phyloP scores from a whole-genome alignment of 1,284 basidiomycete species.

The Crucibulum parvulum region DNA sequence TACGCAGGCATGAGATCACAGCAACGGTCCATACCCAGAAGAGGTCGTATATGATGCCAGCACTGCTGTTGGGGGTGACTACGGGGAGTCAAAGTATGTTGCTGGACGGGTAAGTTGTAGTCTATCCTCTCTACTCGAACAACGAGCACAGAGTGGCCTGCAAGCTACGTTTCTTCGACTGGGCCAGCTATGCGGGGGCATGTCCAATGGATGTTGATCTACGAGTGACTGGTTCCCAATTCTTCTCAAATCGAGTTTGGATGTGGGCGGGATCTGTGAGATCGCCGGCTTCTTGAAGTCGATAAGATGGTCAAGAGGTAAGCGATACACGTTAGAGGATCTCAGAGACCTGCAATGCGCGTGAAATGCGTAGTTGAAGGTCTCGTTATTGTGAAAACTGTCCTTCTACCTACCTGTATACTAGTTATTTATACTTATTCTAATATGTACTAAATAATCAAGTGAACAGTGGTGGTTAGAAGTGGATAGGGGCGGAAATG shows the following conservation, averaged over 20 bases:
- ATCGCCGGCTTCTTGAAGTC: too few relatives aligned
- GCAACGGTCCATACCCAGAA: constrained; percentile 23
- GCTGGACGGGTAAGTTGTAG: constrained; percentile 30
- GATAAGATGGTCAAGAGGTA: too few relatives aligned
- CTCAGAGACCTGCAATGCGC: too few relatives aligned
- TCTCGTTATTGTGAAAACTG: too few relatives aligned
- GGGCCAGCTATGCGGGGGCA: constrained; percentile 21
- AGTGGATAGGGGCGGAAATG: too few relatives aligned
- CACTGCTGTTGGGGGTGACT: constrained; percentile 25
- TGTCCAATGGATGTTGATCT: constrained; percentile 20
- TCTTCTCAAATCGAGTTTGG: constrained; percentile 22
- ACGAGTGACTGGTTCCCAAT: constrained; percentile 25
- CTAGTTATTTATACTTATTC: too few relatives aligned
- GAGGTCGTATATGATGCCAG: constrained; percentile 19
- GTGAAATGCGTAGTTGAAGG: too few relatives aligned
- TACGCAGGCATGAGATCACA: constrained; percentile 23
- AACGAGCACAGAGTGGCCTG: constrained; percentile 15
- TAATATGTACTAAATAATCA: too few relatives aligned
- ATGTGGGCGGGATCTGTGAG: constrained; percentile 11
- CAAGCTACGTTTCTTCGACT: constrained; percentile 16
- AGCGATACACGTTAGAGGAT: too few relatives aligned
- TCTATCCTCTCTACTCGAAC: constrained; percentile 2
- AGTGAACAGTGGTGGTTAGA: too few relatives aligned
- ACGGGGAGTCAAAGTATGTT: constrained; percentile 29
- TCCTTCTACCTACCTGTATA: too few relatives aligned